Evolutionary conservation across 2,329 filamentous ascomycete species (phyloP).

Genomic region (Aspergillus fumigatus): DNA sequence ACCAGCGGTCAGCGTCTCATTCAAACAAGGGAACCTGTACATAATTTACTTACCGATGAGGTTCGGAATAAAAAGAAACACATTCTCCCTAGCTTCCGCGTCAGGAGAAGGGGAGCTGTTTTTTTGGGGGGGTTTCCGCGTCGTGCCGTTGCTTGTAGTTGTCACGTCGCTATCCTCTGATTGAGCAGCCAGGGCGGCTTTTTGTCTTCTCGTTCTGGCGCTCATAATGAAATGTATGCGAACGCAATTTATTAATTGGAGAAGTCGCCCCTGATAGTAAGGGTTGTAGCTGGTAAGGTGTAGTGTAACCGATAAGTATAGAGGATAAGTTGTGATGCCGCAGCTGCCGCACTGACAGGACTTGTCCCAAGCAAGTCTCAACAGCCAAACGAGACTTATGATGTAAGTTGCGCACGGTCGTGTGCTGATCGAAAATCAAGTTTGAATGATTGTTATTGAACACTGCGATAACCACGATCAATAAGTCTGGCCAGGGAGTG

Average conservation of each 20-base stretch:
- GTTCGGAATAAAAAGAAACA: conserved; percentile 78
- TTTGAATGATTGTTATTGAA: not conserved
- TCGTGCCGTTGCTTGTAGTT: conserved; percentile 26
- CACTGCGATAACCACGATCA: not conserved
- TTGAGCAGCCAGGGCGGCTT: conserved; percentile 28
- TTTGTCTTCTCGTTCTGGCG: conserved; percentile 37
- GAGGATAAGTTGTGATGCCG: not conserved
- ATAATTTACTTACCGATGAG: conserved; percentile 61
- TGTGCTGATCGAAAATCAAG: not conserved
- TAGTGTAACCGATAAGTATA: not conserved
- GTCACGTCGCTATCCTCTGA: conserved; percentile 30
- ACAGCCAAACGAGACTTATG: not conserved
- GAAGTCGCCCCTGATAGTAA: not conserved
- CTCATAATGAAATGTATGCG: conserved; percentile 25
- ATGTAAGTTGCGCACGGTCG: not conserved
- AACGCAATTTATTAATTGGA: not conserved
- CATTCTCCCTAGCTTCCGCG: conserved; percentile 58
- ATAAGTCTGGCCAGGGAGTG: not conserved
- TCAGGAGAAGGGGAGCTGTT: conserved; percentile 23
- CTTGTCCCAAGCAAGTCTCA: conserved; percentile 3
- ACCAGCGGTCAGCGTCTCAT: conserved; percentile 1
- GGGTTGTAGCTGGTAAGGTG: not conserved
- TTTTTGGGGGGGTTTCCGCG: conserved; percentile 28
- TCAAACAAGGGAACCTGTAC: not conserved
- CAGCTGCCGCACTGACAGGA: conserved; percentile 1